Percentiles rank a stretch among this genome's conserved stretches.
Conservation (phyloP, 306 rosid genomes). For the Cucumis sativus region Cucumber_9930_V3 NC_026661.2:3687001-3687500, state of each 20-base stretch:
- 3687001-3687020: slow-evolving; percentile 50
- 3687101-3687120: slow-evolving; percentile 34
- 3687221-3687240: slow-evolving; percentile 53
- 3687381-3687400: slow-evolving; percentile 57
- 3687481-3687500: slow-evolving; percentile 27
- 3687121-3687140: slow-evolving; percentile 38
- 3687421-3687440: slow-evolving; percentile 78
- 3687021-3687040: slow-evolving; percentile 61
- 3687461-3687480: slow-evolving; percentile 34
- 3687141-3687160: slow-evolving; percentile 76
- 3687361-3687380: slow-evolving; percentile 85
- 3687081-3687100: slow-evolving; percentile 18
- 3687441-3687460: slow-evolving; percentile 54
- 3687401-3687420: slow-evolving; percentile 69
- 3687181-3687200: slow-evolving; percentile 67
- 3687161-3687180: slow-evolving; percentile 78
- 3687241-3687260: slow-evolving; percentile 64
- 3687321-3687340: slow-evolving; percentile 75
- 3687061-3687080: slow-evolving; percentile 76
- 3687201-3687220: slow-evolving; percentile 93
- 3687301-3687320: slow-evolving; percentile 46
- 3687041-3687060: slow-evolving; percentile 69
- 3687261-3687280: slow-evolving; percentile 85
- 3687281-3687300: slow-evolving; percentile 68
- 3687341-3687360: slow-evolving; percentile 72